phyloP scores from a whole-genome alignment of 129 eudicot genomes.

The Saussurea involucrata region DNA sequence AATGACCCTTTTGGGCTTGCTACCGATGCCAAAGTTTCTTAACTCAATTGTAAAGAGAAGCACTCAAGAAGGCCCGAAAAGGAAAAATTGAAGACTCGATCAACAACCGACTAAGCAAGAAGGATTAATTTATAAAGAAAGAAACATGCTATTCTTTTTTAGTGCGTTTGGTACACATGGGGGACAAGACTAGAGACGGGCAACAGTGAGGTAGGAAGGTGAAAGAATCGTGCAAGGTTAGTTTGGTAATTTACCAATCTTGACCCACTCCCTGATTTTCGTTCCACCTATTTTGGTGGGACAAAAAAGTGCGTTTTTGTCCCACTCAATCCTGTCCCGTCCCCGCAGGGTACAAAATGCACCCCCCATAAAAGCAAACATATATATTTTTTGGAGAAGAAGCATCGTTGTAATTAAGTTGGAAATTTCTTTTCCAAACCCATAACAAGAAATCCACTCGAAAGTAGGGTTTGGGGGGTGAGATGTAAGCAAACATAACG shows the following conservation, averaged over 20 bases:
- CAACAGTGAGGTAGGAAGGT: background rate
- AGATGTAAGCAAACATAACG: background rate
- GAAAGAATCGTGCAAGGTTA: background rate
- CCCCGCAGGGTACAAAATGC: background rate
- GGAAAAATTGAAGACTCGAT: conserved; percentile 9
- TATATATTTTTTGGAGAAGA: background rate
- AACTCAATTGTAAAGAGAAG: background rate
- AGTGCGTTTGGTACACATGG: background rate
- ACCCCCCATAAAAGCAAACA: background rate
- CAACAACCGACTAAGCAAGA: conserved; percentile 1
- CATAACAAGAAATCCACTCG: background rate
- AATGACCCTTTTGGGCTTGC: background rate
- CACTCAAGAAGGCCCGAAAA: background rate
- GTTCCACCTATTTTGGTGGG: background rate
- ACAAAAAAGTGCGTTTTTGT: too few species aligned
- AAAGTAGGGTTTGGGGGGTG: background rate
- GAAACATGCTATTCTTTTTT: background rate
- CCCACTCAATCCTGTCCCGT: too few species aligned
- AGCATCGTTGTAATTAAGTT: background rate
- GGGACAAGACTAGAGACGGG: background rate
- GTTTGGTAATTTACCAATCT: background rate
- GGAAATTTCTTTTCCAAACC: conserved; percentile 8
- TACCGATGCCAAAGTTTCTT: background rate
- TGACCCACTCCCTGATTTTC: background rate
- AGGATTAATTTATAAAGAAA: background rate